These are phyloP conservation scores for Wickerhamiella kurtzmanii DNA, from an alignment of 805 yeast genomes.

Conservation along the genomic window DNA sequence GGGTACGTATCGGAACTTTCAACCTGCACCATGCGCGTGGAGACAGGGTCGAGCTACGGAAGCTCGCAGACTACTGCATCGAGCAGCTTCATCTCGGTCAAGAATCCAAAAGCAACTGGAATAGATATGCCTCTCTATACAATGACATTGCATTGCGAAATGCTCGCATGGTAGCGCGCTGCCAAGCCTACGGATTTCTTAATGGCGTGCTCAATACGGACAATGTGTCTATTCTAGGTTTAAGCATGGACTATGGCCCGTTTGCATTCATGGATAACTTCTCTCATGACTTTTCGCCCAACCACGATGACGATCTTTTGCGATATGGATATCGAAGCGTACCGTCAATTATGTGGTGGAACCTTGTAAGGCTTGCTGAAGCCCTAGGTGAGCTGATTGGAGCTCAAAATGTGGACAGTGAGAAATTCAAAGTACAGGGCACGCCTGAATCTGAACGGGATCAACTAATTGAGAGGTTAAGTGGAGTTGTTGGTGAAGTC, in stretches of 20 bases:
- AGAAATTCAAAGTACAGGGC: slow-evolving; percentile 28
- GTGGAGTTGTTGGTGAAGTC: slow-evolving; percentile 48
- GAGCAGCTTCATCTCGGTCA: slow-evolving; percentile 40
- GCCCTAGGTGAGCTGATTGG: slow-evolving; percentile 71
- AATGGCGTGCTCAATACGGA: slow-evolving; percentile 94
- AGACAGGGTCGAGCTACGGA: slow-evolving; percentile 47
- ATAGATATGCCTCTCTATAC: slow-evolving; percentile 54
- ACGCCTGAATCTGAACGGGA: slow-evolving; percentile 37
- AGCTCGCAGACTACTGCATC: slow-evolving; percentile 60
- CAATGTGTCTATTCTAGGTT: slow-evolving; percentile 78
- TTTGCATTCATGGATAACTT: slow-evolving; percentile 80
- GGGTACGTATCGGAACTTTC: slow-evolving; percentile 83
- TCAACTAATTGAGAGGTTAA: slow-evolving; percentile 42
- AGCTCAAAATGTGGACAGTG: slow-evolving; percentile 42
- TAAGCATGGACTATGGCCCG: slow-evolving; percentile 89
- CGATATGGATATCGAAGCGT: slow-evolving; percentile 75
- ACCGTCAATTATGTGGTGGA: slow-evolving; percentile 89
- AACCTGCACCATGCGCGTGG: slow-evolving; percentile 67
- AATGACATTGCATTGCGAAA: slow-evolving; percentile 59
- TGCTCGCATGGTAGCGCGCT: slow-evolving; percentile 62
- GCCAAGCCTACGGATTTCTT: slow-evolving; percentile 86
- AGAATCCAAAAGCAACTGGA: slow-evolving; percentile 19
- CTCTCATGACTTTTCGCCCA: slow-evolving; percentile 73
- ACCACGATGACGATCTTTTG: slow-evolving; percentile 62
- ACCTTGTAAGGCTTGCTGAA: slow-evolving; percentile 72